Evolutionary conservation across 371 early-diverging fungal genomes (phyloP), one percentile per base, ranked within the genome.

Genomic region (Actinomortierella wolfii): DNA sequence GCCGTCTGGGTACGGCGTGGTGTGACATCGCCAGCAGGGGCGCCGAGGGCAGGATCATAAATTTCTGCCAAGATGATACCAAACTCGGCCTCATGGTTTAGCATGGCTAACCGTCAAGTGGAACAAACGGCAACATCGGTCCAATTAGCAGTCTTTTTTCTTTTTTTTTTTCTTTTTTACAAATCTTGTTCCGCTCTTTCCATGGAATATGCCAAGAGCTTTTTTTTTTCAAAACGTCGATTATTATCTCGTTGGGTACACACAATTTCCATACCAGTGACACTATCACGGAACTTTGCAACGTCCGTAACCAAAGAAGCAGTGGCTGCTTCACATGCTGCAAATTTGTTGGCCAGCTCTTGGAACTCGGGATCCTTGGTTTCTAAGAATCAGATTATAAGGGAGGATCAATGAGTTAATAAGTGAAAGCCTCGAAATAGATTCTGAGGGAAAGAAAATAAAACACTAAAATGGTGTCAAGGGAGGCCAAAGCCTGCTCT

Each of bases 361-460:
- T 70, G 62, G 71, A 83, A 93, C 54, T 91, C 91, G 26, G 76
- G 67, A 76, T 94, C 95, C 45, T 70, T 77, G 1, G 92, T 92
- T 49, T 76, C 90, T 86, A 49, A 41, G 44, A 48, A 51, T 15
- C 21, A 8, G 34, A 39, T 5, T n/a, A 6, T 9, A 13, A 20
- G 44, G 26, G 26, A 52, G 20, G 28, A 14, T 15, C 8, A 8
- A 53, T 3, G 39, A 39, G 40, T 17, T 39, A 20, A 20, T 14
- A 29, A 25, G 24, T 40, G 49, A 48, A 24, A 5, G 11, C 20
- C 15, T 8, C 49, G 34, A 11, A 34, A 11, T 4, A 34, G 34
- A 34, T 4, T 34, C 4, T 4, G 34, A 6, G 34, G 7, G 34
- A 4, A 34, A 34, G 11, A 34, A 34, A 34, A 34, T 6, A 34